These are phyloP conservation scores for Cinnamomum micranthum DNA, from an alignment of 164 flowering plant species.

Conservation along the genomic window DNA sequence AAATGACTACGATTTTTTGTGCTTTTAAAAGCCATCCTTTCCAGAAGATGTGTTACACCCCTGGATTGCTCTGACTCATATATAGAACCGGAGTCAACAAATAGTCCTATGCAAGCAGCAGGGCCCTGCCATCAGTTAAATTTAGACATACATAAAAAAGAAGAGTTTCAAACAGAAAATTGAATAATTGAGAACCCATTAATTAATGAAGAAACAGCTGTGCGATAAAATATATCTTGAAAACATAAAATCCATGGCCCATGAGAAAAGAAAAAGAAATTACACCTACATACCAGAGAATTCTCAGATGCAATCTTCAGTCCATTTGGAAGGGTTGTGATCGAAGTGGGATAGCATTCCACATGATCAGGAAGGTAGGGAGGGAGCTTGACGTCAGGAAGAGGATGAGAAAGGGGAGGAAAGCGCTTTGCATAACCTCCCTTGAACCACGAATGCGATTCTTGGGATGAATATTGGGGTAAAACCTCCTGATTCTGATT, in stretches of 20 bases:
- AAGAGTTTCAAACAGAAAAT: background rate
- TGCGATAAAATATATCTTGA: background rate
- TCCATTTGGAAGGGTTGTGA: slow-evolving; percentile 69
- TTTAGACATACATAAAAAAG: background rate
- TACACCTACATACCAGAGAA: slow-evolving; percentile 38
- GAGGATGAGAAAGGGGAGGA: slow-evolving; percentile 53
- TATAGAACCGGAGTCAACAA: slow-evolving; percentile 49
- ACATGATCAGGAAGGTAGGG: slow-evolving; percentile 63
- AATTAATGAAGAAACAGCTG: background rate
- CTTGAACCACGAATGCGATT: slow-evolving; percentile 48
- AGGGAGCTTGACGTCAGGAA: slow-evolving; percentile 47
- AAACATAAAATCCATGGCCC: too few relatives aligned
- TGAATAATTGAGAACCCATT: background rate
- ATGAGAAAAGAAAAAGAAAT: background rate
- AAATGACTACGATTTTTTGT: slow-evolving; percentile 44
- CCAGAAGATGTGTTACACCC: slow-evolving; percentile 52
- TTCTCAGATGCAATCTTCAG: slow-evolving; percentile 66
- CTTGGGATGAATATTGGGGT: slow-evolving; percentile 25
- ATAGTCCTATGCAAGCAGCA: slow-evolving; percentile 49
- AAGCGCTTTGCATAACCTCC: slow-evolving; percentile 36
- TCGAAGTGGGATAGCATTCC: slow-evolving; percentile 52
- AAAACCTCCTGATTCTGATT: slow-evolving; percentile 6
- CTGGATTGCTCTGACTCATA: slow-evolving; percentile 35
- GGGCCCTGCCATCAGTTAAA: slow-evolving; percentile 31
- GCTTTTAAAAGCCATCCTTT: slow-evolving; percentile 55